Conservation (phyloP, 208 protist genomes). For the Leishmania turanica region DNA sequence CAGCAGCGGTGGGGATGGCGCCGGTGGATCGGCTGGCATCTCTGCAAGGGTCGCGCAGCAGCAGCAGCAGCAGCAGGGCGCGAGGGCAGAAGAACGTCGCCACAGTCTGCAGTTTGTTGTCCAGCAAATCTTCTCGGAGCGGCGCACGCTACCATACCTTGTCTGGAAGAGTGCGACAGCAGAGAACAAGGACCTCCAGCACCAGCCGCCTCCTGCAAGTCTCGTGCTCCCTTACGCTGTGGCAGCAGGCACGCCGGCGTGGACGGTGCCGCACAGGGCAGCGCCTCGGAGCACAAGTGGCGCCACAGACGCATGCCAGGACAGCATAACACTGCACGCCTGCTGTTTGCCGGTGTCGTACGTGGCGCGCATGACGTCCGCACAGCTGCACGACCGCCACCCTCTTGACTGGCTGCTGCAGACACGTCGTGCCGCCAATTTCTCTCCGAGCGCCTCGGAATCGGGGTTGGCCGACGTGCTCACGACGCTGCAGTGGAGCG, state of each 20-base stretch:
- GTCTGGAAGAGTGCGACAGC: background rate
- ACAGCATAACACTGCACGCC: slow-evolving; percentile 18
- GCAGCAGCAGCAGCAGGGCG: background rate
- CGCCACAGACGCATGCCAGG: background rate
- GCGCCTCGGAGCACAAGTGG: background rate
- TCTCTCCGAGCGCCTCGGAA: background rate
- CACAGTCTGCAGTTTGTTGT: slow-evolving; percentile 21
- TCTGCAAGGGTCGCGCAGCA: background rate
- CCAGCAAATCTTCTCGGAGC: slow-evolving; percentile 27
- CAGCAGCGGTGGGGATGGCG: background rate
- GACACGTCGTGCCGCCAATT: background rate
- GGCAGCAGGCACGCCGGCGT: background rate
- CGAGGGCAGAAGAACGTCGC: background rate
- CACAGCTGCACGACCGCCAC: slow-evolving; percentile 1
- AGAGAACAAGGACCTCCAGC: background rate
- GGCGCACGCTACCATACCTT: slow-evolving; percentile 27
- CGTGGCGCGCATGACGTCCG: slow-evolving; percentile 2
- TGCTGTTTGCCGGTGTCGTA: slow-evolving; percentile 21
- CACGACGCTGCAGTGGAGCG: slow-evolving; percentile 16
- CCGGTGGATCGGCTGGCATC: background rate
- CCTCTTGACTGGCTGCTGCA: slow-evolving; percentile 29
- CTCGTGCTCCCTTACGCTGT: slow-evolving; percentile 12
- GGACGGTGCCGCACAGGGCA: background rate
- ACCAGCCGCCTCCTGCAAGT: slow-evolving; percentile 12
- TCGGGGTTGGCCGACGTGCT: slow-evolving; percentile 13